Base-by-base conservation (phyloP, 805 yeast species). In the Cyberlindnera lachancei region DNA sequence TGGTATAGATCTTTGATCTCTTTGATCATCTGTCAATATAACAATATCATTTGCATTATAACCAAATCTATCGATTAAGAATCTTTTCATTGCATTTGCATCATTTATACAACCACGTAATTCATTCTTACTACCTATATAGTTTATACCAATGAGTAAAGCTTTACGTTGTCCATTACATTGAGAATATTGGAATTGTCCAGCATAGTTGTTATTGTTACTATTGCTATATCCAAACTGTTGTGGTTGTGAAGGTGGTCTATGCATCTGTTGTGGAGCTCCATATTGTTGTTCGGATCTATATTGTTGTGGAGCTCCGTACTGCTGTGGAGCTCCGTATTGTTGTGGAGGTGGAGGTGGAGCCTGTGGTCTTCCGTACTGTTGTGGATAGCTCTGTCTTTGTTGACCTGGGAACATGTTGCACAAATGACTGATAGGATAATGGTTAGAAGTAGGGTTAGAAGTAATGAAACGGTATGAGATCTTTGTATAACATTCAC, bases 91-190 rank as follows among this genome's bases (percentile, higher is more conserved):
- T 45, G 70, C 70, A 35, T 63, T 50, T 23, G 64, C 80, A 52
- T 79, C 88, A 50, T 80, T 80, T 50, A 80, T 75, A 51, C 87
- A 80, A 0, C 88, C 88, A 26, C 72, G 59, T 27, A 80, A 57
- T 37, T 63, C 68, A 44, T 70, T 71, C 34, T 51, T 56, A 8
- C 73, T 56, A 3, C 83, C 83, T 38, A 68, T 59, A 52, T 80
- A 80, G 55, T 80, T 80, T 57, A 76, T 74, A 3, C 88, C 88
- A 30, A 80, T 61, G 36, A 79, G 46, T 34, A 80, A 55, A 2
- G 87, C 88, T 56, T 80, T 80, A 36, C 70, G 64, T 18, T 64
- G 58, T 5, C 87, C 87, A 3, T 64, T 53, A 56, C 84, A 77
- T 40, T 67, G 64, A 6, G 85, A 77, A 51, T 74, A 73, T 44